Conservation (phyloP, 805 yeast species). For the Monosporozyma aerobia region DNA sequence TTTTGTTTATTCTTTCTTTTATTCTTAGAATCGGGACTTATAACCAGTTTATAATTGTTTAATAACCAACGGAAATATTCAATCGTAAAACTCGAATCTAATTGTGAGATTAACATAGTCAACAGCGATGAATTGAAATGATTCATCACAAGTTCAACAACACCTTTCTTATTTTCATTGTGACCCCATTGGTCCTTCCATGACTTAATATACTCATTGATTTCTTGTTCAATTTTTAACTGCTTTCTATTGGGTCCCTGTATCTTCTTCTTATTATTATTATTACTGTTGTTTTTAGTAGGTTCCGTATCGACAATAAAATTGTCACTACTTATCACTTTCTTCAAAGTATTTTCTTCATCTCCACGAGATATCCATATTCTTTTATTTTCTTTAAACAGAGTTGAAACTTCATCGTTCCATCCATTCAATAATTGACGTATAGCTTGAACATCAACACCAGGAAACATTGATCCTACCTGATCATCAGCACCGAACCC, state of each 20-base stretch:
- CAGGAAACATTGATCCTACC: not conserved
- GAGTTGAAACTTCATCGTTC: not conserved
- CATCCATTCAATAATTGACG: not conserved
- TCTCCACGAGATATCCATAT: constrained; percentile 13
- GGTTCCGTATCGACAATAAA: constrained; percentile 27
- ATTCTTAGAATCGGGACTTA: not conserved
- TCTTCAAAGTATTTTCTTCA: constrained; percentile 7
- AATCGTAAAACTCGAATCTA: not conserved
- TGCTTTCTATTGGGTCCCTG: constrained; percentile 29
- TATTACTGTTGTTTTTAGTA: constrained; percentile 22
- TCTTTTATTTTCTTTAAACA: constrained; percentile 4
- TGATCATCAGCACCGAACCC: not conserved
- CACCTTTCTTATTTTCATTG: constrained; percentile 5
- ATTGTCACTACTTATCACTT: constrained; percentile 17
- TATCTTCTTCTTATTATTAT: constrained; percentile 44
- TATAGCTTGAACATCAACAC: not conserved
- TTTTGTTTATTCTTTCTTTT: not conserved
- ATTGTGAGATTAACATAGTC: not conserved
- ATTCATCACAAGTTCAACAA: constrained; percentile 10
- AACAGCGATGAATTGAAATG: constrained; percentile 10
- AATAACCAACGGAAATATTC: constrained; percentile 12
- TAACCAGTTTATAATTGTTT: constrained; percentile 1
- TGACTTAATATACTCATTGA: constrained; percentile 9
- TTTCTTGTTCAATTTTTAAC: constrained; percentile 5
- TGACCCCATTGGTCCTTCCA: constrained; percentile 16